Percentiles rank a stretch among this genome's conserved stretches.
Conservation (phyloP, 139 green algal genomes). For the Chlamydomonas sp. region DNA sequence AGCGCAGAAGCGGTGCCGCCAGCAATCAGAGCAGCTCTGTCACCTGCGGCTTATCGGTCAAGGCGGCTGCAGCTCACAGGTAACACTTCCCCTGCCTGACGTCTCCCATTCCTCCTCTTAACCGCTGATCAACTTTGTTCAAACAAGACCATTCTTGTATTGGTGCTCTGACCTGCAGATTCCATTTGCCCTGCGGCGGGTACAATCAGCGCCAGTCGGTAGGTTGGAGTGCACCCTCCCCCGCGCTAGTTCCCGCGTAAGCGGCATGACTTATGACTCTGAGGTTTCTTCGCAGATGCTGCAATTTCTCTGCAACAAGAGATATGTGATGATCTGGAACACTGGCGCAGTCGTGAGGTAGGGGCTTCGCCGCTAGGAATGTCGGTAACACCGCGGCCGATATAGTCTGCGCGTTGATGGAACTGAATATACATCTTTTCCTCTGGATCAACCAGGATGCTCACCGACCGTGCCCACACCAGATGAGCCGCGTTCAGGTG, state of each 20-base stretch:
- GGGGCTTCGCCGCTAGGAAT: neutral
- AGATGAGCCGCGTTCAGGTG: neutral
- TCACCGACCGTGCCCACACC: neutral
- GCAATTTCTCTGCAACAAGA: neutral
- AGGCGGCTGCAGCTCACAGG: too few species aligned
- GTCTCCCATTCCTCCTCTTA: neutral
- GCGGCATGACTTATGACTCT: neutral
- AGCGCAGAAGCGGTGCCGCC: too few species aligned
- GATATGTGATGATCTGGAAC: constrained; percentile 2
- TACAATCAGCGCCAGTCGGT: neutral
- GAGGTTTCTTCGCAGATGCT: neutral
- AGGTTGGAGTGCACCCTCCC: neutral
- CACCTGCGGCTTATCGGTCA: too few species aligned
- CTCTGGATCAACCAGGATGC: neutral
- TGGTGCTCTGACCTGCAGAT: neutral
- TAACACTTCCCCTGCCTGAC: too few species aligned
- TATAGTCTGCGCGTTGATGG: neutral
- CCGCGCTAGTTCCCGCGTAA: neutral
- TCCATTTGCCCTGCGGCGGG: neutral
- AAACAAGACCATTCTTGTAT: too few species aligned
- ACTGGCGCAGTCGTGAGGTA: constrained; percentile 20
- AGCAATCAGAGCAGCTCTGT: too few species aligned
- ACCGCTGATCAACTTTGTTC: neutral
- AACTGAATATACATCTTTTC: neutral
- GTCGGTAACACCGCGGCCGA: too few species aligned